Conservation (phyloP, 345 rosid genomes). For the Orychophragmus violaceus region DNA sequence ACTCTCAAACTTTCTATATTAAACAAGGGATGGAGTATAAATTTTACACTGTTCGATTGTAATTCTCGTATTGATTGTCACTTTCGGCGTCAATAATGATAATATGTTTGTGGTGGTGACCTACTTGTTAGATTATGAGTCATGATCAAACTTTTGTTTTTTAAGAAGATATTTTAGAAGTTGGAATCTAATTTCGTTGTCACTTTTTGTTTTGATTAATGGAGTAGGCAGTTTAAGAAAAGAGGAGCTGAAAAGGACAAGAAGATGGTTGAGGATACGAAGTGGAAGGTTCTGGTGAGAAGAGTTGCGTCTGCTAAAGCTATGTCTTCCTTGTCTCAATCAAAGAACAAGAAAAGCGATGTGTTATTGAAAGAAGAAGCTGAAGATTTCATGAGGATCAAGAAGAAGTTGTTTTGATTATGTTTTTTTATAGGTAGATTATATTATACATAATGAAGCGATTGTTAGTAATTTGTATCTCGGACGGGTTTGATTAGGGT, state of each 20-base stretch:
- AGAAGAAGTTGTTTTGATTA: slow-evolving; percentile 3
- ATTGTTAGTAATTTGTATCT: slow-evolving; percentile 6
- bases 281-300: slow-evolving; percentile 72
- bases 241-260: slow-evolving; percentile 43
- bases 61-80: not conserved
- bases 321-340: slow-evolving; percentile 50
- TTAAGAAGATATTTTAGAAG: not conserved
- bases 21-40: too few relatives aligned
- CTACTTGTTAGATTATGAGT: slow-evolving; percentile 22
- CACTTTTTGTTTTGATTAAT: not conserved
- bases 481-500: slow-evolving; percentile 16
- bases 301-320: slow-evolving; percentile 76
- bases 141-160: slow-evolving; percentile 2
- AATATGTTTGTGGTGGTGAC: slow-evolving; percentile 12
- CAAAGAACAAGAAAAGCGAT: slow-evolving; percentile 36
- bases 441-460: not conserved
- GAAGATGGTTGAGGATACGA: slow-evolving; percentile 39
- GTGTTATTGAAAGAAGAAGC: slow-evolving; percentile 15
- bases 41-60: not conserved
- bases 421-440: not conserved
- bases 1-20: too few relatives aligned
- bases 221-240: slow-evolving; percentile 68
- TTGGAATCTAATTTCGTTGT: slow-evolving; percentile 3
- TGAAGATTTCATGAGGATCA: slow-evolving; percentile 28
- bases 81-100: slow-evolving; percentile 21